Evolutionary conservation across 441 rosid species (phyloP), one percentile per base, ranked within the genome.

Genomic region (Capsella rubella): DNA sequence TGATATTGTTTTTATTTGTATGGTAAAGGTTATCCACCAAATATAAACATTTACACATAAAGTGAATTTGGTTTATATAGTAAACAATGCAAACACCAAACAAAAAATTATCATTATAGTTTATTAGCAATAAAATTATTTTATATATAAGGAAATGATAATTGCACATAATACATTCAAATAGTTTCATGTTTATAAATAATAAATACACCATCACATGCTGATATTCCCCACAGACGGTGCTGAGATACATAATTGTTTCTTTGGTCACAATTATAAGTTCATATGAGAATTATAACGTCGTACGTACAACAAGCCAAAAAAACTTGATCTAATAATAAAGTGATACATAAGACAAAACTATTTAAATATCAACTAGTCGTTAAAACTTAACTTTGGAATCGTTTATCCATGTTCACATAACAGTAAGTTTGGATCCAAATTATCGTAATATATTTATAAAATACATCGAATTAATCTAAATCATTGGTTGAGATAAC

Each of bases 151-250:
- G 61, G 2, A 67, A 53, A 61, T 21, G 25, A 21, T 15, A 34
- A 42, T 53, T 47, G 15, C 32, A 68, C 25, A 43, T n/a, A 68
- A 13, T 62, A 53, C 10, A 61, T n/a, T 34, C 37, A 68, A 68
- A 54, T 27, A 53, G 16, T 56, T 59, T 43, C 12, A 39, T 54
- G 27, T 25, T 16, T 54, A 37, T 62, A 37, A 53, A 69, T 61
- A 16, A 62, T 54, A 54, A 46, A 62, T 28, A 49, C 28, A 37
- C 39, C 67, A 46, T 31, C 71, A 64, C 79, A 76, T 76, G 71
- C n/a, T 13, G 69, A 70, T 70, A 76, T 76, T 70, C 79, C 35
- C 45, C 43, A 55, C 3, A 64, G 39, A 76, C 76, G 60, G 71
- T 76, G 79, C 32, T 76, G 51, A 69, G 54, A 56, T 40, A 32